phyloP scores from a whole-genome alignment of 306 rosid species.

The Malus asiatica region DNA sequence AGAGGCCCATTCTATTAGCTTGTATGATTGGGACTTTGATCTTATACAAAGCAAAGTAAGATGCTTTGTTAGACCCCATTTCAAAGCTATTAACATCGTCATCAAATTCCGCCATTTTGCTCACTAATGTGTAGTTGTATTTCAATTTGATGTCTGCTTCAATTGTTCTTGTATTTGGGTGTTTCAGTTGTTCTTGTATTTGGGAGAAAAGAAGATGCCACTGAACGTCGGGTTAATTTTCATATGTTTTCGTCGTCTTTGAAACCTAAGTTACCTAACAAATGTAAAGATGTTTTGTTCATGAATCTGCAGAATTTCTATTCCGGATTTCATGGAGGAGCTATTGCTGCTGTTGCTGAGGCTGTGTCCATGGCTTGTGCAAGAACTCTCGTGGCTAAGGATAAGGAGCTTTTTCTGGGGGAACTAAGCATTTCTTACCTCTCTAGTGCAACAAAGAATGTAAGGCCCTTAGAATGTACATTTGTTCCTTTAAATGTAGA shows the following conservation, averaged over 20 bases:
- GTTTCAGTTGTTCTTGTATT: not conserved
- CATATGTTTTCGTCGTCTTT: not conserved
- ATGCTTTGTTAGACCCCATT: not conserved
- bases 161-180: not conserved
- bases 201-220: not conserved
- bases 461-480: conserved; percentile 14
- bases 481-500: not conserved
- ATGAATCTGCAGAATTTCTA: conserved; percentile 30
- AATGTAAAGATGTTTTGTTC: not conserved
- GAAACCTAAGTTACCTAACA: not conserved
- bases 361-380: conserved; percentile 36
- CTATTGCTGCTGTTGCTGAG: conserved; percentile 41
- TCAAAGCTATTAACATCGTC: not conserved
- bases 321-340: conserved; percentile 37
- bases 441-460: conserved; percentile 33
- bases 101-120: not conserved
- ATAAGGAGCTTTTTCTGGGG: conserved; percentile 40
- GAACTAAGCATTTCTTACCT: conserved; percentile 46
- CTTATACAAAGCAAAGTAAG: not conserved
- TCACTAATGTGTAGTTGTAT: not conserved
- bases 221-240: not conserved
- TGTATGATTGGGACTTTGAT: not conserved
- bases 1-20: not conserved
- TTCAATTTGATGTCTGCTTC: not conserved
- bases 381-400: conserved; percentile 30